phyloP scores from a whole-genome alignment of 2,329 filamentous ascomycete species.

The Apiospora rasikravindrae region DNA sequence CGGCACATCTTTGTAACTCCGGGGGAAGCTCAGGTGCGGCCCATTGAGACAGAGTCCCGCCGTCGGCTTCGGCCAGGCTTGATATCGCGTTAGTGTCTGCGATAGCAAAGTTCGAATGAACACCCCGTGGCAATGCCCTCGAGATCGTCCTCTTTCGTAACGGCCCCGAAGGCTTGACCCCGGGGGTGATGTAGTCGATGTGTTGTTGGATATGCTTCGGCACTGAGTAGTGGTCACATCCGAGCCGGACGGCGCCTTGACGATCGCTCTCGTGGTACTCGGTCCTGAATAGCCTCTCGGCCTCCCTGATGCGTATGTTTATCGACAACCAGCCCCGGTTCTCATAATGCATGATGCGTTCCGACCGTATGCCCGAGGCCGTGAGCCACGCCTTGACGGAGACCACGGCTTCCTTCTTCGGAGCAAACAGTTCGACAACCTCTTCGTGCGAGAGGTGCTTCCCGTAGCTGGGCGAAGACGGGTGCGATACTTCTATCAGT shows the following conservation, averaged over 20 bases:
- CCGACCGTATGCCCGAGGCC: conserved; percentile 10
- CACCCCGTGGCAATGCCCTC: neutral
- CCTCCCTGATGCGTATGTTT: conserved; percentile 15
- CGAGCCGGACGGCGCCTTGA: conserved; percentile 5
- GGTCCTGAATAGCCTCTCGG: conserved; percentile 20
- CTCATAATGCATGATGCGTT: neutral
- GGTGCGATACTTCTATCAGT: conserved; percentile 14
- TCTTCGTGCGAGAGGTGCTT: conserved; percentile 20
- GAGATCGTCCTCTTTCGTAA: conserved; percentile 19
- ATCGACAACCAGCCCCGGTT: conserved; percentile 18
- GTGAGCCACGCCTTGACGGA: conserved; percentile 20
- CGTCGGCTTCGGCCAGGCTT: neutral
- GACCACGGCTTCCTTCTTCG: conserved; percentile 18
- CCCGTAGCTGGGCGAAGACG: conserved; percentile 14
- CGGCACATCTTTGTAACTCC: conserved; percentile 13
- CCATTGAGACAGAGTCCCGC: neutral
- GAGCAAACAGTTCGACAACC: conserved; percentile 19
- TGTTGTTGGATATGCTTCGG: conserved; percentile 34
- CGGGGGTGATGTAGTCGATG: conserved; percentile 56
- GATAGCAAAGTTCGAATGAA: neutral
- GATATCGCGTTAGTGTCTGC: neutral
- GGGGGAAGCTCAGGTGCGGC: neutral
- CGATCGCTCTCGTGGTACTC: conserved; percentile 21
- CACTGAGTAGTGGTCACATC: conserved; percentile 13
- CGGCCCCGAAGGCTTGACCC: conserved; percentile 44